phyloP scores from a whole-genome alignment of 805 yeast species.

The Lipomyces chichibuensis region DNA sequence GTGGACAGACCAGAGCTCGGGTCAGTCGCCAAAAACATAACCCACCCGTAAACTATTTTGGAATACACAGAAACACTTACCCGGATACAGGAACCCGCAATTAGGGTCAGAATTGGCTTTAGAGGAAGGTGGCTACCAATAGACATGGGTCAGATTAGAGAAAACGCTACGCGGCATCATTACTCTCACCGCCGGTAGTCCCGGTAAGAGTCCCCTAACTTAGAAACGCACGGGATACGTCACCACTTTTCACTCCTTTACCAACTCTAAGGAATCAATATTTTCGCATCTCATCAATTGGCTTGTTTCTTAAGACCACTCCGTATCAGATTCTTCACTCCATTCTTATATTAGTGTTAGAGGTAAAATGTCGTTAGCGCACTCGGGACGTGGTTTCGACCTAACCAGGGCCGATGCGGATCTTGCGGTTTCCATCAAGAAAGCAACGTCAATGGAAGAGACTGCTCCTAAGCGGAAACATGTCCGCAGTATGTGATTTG shows the following conservation, averaged over 20 bases:
- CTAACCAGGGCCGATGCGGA: conserved; percentile 37
- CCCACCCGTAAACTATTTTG: no score
- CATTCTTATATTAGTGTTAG: background rate
- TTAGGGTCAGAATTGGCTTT: no score
- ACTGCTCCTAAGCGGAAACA: conserved; percentile 95
- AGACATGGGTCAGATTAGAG: no score
- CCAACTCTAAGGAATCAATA: background rate
- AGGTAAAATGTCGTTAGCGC: conserved; percentile 4
- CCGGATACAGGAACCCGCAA: no score
- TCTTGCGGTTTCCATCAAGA: conserved; percentile 59
- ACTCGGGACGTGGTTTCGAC: background rate
- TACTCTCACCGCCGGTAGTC: no score
- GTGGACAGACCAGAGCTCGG: no score
- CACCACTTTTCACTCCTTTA: background rate
- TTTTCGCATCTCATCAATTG: background rate
- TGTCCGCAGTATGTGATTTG: conserved; percentile 55
- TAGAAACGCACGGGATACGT: background rate
- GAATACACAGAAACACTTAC: no score
- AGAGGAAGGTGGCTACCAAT: no score
- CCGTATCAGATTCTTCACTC: background rate
- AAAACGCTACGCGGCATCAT: no score
- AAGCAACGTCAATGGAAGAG: conserved; percentile 80
- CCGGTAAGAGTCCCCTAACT: background rate
- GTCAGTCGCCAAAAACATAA: no score
- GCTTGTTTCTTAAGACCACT: background rate